Percentiles rank a stretch among this genome's conserved stretches.
phyloP scores from a whole-genome alignment of 768 basidiomycete species.

The Goffeauzyma gilvescens region DNA sequence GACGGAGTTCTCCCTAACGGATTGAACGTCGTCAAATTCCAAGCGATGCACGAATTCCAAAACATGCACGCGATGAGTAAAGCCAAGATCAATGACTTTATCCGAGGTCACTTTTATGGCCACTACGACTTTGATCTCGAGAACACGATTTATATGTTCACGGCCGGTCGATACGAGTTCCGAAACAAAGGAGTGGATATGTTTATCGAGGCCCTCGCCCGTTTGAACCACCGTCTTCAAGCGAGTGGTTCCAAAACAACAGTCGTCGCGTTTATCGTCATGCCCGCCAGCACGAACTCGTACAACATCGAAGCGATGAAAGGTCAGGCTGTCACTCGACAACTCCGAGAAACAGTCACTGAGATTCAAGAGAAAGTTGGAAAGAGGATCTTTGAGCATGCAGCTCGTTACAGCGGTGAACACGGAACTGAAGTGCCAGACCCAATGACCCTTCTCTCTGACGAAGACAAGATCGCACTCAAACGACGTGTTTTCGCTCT shows the following conservation, averaged over 20 bases:
- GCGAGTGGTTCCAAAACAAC: conserved; percentile 56
- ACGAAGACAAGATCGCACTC: conserved; percentile 80
- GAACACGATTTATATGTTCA: conserved; percentile 63
- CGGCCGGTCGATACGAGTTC: conserved; percentile 97
- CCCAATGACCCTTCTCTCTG: conserved; percentile 58
- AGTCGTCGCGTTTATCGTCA: conserved; percentile 95
- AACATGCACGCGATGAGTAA: conserved; percentile 82
- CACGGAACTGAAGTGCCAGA: conserved; percentile 52
- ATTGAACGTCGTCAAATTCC: conserved; percentile 94
- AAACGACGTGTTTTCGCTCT: conserved; percentile 94
- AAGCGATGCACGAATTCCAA: conserved; percentile 93
- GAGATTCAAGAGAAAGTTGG: conserved; percentile 91
- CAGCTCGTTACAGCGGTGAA: conserved; percentile 77
- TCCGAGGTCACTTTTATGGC: conserved; percentile 94
- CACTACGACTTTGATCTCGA: conserved; percentile 92
- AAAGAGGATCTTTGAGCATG: conserved; percentile 77
- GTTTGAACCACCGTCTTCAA: conserved; percentile 51
- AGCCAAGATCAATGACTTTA: conserved; percentile 96
- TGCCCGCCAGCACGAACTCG: conserved; percentile 87
- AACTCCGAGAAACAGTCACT: conserved; percentile 81
- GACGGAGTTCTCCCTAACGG: conserved; percentile 96
- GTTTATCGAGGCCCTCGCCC: conserved; percentile 94
- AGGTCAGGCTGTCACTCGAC: conserved; percentile 90
- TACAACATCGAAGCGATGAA: conserved; percentile 97
- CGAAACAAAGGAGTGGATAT: conserved; percentile 99